Conservation (phyloP, 306 rosid species). For the Notholithocarpus densiflorus region DNA sequence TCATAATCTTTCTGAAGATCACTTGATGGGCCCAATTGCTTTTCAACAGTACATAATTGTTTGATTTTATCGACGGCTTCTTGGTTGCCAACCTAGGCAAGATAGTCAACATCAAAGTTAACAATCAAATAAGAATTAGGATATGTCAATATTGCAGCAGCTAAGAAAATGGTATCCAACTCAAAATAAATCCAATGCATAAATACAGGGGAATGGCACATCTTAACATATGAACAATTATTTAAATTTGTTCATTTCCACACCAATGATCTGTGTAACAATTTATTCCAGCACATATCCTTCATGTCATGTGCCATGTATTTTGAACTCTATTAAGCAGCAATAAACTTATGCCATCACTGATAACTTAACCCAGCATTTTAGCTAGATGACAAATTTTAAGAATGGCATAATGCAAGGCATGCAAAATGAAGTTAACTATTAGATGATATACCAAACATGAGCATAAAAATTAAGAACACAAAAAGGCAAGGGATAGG, state of each 20-base stretch:
- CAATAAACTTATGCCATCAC: neutral
- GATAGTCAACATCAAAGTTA: neutral
- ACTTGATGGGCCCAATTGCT: constrained; percentile 25
- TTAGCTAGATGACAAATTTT: neutral
- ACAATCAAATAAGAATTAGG: neutral
- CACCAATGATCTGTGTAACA: neutral
- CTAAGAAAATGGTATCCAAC: neutral
- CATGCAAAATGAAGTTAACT: neutral
- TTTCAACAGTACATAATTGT: constrained; percentile 26
- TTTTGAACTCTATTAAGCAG: neutral
- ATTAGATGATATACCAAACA: neutral
- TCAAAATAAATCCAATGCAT: neutral
- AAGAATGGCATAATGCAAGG: neutral
- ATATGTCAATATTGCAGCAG: neutral
- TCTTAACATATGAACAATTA: neutral
- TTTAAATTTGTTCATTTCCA: neutral
- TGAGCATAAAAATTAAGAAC: neutral
- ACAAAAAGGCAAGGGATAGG: neutral
- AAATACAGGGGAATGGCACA: neutral
- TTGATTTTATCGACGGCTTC: constrained; percentile 47
- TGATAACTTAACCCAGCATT: neutral
- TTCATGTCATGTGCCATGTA: neutral
- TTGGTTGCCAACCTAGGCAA: constrained; percentile 53
- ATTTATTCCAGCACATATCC: neutral
- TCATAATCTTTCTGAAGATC: constrained; percentile 22